These are phyloP conservation scores for Lentithecium fluviatile DNA, from an alignment of 495 filamentous ascomycete genomes.

Conservation along the genomic window DNA sequence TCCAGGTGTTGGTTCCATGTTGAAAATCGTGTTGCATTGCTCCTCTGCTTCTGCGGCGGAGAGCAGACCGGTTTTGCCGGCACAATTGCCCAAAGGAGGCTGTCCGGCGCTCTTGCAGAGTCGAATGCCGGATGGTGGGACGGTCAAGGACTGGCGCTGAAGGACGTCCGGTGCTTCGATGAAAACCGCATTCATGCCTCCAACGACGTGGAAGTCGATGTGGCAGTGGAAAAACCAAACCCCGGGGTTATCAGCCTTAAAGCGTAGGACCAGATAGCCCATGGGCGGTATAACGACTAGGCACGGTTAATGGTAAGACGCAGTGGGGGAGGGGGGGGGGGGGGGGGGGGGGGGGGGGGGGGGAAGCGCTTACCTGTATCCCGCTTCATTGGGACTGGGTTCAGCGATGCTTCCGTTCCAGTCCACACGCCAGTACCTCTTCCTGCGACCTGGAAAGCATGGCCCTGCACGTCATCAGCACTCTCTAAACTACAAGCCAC, in stretches of 20 bases:
- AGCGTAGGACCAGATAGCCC: slow-evolving; percentile 48
- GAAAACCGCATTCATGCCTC: slow-evolving; percentile 67
- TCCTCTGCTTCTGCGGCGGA: not conserved
- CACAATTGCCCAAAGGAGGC: slow-evolving; percentile 11
- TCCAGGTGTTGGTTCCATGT: not conserved
- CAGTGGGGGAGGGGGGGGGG: slow-evolving; percentile 26
- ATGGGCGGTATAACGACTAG: slow-evolving; percentile 49
- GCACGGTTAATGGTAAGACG: not conserved
- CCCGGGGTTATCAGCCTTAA: slow-evolving; percentile 64
- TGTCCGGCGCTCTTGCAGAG: not conserved
- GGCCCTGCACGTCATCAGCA: slow-evolving; percentile 56
- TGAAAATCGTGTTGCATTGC: slow-evolving; percentile 31
- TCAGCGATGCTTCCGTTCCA: slow-evolving; percentile 45
- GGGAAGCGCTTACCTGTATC: slow-evolving; percentile 47
- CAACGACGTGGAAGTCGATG: slow-evolving; percentile 57
- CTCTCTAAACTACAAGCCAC: not conserved
- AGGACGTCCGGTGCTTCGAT: slow-evolving; percentile 66
- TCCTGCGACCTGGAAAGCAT: slow-evolving; percentile 71
- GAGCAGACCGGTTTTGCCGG: not conserved
- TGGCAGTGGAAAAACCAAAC: slow-evolving; percentile 75
- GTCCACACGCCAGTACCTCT: slow-evolving; percentile 53
- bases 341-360: not conserved
- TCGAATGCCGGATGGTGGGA: not conserved
- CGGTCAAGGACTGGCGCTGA: slow-evolving; percentile 46
- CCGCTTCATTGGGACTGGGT: slow-evolving; percentile 52